Percentiles rank a stretch among this genome's conserved stretches.
Evolutionary conservation across 306 rosid species (phyloP).

Genomic region (Spatholobus suberectus): DNA sequence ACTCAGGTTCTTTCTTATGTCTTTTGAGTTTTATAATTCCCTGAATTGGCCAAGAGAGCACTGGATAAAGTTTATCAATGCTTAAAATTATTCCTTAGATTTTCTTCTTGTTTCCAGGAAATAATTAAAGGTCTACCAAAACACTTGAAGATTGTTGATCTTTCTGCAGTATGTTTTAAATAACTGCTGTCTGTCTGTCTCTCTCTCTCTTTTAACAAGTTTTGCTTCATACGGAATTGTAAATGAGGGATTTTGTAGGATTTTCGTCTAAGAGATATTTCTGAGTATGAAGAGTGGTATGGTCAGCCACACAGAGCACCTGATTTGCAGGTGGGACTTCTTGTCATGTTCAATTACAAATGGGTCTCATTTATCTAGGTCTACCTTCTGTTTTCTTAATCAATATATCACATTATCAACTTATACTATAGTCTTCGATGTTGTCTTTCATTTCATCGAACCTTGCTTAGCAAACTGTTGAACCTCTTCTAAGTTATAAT

Average conservation of each 20-base stretch:
- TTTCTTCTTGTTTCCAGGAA: constrained; percentile 67
- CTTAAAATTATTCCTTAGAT: constrained; percentile 24
- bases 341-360: constrained; percentile 19
- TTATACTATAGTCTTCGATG: constrained; percentile 6
- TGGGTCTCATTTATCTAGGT: constrained; percentile 32
- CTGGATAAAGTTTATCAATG: neutral
- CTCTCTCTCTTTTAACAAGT: too few relatives aligned
- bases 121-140: constrained; percentile 85
- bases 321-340: constrained; percentile 70
- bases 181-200: neutral
- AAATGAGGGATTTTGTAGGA: constrained; percentile 62
- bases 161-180: constrained; percentile 82
- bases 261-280: constrained; percentile 82
- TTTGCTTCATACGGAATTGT: constrained; percentile 30
- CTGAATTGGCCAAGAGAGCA: neutral
- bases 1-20: constrained; percentile 67
- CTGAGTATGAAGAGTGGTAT: constrained; percentile 94
- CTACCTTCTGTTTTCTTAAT: constrained; percentile 21
- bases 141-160: constrained; percentile 95
- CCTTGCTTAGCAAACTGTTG: constrained; percentile 9
- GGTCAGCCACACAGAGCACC: constrained; percentile 88
- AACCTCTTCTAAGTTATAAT: constrained; percentile 9
- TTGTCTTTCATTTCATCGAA: constrained; percentile 19
- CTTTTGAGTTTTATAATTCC: constrained; percentile 20
- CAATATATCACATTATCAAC: constrained; percentile 3